Evolutionary conservation across 768 basidiomycete genomes (phyloP), one percentile per base, ranked within the genome.

Genomic region (Tylopilus vinaceipallidus): DNA sequence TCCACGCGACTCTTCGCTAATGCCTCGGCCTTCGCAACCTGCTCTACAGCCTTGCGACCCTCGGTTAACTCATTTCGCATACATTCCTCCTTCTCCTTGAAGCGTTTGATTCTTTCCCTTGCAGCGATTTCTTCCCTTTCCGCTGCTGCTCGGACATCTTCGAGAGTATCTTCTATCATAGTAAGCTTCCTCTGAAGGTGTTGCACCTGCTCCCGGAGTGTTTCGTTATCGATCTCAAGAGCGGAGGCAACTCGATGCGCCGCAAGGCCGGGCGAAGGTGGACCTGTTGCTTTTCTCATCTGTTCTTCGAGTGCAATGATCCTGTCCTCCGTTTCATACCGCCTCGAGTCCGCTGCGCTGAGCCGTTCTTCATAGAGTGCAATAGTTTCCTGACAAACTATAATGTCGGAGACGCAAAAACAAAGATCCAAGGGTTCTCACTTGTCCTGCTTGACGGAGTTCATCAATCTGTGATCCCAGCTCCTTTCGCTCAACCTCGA

Each of bases 141-240:
- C 2, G 88, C 74, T 19, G 81, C 75, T 2, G 74, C 76, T 20
- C 76, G 82, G 1, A 78, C 73, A 59, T 97, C 93, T 56, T 94
- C 92, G 14, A 98, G 76, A 55, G 82, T 74, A 60, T 95, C 95
- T 62, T 98, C 94, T 60, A 95, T 74, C 33, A 72, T 73, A 2
- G 76, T 67, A 24, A 95, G 77, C 66, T 86, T 88, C 62, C 80
- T 82, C 62, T 91, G 87, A 29, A 95, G 74, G 68, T 98, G 91
- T 34, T 82, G 80, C n/a, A 92, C 78, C 65, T 99, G 95, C 24
- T 95, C 94, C 14, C 80, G 83, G 12, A 98, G 80, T 13, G 82
- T 86, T 66, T 98, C 94, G 60, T 98, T 98, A 68, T 99, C 95
- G 55, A 99, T 98, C 62, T 92, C 83, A 3, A 84, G 80, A 0